Percentiles rank a stretch among this genome's conserved stretches.
Evolutionary conservation across 2,329 filamentous ascomycete genomes (phyloP).

Genomic region (Pyrenophora tritici-repentis): DNA sequence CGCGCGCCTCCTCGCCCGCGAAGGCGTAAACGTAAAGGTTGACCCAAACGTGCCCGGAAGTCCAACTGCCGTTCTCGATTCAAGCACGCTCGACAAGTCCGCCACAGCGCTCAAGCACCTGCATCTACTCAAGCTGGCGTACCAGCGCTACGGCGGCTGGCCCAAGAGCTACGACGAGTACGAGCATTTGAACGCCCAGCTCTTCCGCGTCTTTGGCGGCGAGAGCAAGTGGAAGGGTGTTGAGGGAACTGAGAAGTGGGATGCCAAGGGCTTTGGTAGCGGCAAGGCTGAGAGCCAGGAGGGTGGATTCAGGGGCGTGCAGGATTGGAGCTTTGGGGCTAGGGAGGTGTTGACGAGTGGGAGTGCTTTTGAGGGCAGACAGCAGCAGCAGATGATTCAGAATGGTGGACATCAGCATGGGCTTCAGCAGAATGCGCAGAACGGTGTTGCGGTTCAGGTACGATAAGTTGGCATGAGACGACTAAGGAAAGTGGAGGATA

Average conservation of each 20-base stretch:
- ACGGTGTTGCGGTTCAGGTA: background rate
- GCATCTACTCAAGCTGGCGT: conserved; percentile 46
- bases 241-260: conserved; percentile 56
- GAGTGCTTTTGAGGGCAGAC: background rate
- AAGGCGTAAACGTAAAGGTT: conserved; percentile 40
- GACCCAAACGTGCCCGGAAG: background rate
- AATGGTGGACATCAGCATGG: background rate
- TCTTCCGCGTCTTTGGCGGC: conserved; percentile 49
- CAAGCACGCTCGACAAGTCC: conserved; percentile 25
- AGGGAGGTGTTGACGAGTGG: conserved; percentile 14
- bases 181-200: conserved; percentile 52
- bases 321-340: conserved; percentile 41
- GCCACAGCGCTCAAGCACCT: conserved; percentile 44
- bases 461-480: background rate
- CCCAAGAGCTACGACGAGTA: conserved; percentile 57
- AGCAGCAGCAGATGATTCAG: background rate
- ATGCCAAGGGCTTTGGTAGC: conserved; percentile 51
- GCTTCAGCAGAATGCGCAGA: background rate
- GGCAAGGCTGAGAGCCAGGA: conserved; percentile 54
- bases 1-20: conserved; percentile 43
- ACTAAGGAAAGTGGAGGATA: background rate
- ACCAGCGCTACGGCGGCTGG: conserved; percentile 52
- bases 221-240: conserved; percentile 48
- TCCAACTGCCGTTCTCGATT: background rate
- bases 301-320: conserved; percentile 39